Evolutionary conservation across 2,329 filamentous ascomycete genomes (phyloP).

Genomic region (Mollisiaceae sp.): DNA sequence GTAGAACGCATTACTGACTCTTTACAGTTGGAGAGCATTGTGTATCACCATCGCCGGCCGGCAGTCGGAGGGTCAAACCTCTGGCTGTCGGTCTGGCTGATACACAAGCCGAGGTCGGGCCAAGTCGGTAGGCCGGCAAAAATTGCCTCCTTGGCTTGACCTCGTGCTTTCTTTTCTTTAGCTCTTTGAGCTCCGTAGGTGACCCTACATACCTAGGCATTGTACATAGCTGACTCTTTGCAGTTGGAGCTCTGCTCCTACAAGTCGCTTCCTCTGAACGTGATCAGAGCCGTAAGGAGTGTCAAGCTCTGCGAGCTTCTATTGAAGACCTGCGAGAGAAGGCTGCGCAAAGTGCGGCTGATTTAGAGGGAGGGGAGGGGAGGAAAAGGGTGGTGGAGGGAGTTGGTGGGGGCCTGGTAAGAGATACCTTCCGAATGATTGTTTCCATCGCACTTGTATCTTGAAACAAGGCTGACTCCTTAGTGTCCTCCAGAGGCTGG

Average conservation of each 20-base stretch:
- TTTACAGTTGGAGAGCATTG: neutral
- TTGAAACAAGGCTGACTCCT: too few species aligned
- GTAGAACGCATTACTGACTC: neutral
- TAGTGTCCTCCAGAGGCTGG: too few species aligned
- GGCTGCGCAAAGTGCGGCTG: slow-evolving; percentile 7
- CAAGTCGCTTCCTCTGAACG: slow-evolving; percentile 19
- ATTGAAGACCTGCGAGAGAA: slow-evolving; percentile 9
- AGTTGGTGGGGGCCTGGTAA: too few species aligned
- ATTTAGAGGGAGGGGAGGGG: too few species aligned
- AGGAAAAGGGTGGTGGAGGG: too few species aligned
- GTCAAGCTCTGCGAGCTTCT: slow-evolving; percentile 12
- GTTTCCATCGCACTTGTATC: too few species aligned
- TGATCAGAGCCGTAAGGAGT: slow-evolving; percentile 12
- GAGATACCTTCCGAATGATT: too few species aligned
- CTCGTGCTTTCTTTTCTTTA: neutral
- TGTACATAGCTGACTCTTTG: neutral
- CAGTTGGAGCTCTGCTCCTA: slow-evolving; percentile 9
- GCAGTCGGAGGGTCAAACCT: neutral
- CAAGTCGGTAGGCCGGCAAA: neutral
- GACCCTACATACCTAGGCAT: neutral
- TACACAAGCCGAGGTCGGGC: neutral
- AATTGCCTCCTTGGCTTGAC: neutral
- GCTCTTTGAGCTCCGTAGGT: neutral
- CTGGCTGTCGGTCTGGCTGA: neutral
- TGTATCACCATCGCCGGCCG: too few species aligned